These are phyloP conservation scores for Vigna hirtella DNA, from an alignment of 306 rosid genomes.

Conservation along the genomic window DNA sequence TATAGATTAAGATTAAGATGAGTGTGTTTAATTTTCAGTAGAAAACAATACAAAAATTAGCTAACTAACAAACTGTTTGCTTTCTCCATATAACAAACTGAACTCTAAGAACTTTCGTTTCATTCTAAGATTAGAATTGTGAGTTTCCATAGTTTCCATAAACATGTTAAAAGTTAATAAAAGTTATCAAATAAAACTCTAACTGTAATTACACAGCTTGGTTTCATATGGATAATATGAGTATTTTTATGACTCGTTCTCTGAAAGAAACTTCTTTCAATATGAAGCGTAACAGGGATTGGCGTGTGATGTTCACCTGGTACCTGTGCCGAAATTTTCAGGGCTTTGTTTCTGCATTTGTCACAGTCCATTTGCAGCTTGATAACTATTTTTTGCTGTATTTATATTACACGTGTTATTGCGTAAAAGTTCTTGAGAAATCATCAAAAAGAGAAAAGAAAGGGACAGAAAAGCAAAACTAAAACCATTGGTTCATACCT, in stretches of 20 bases:
- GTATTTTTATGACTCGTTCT: background rate
- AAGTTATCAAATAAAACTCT: background rate
- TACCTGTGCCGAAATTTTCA: constrained; percentile 42
- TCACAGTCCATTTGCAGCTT: constrained; percentile 45
- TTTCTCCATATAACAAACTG: background rate
- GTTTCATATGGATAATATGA: background rate
- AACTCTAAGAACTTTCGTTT: background rate
- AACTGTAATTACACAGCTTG: background rate
- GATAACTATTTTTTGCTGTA: constrained; percentile 48
- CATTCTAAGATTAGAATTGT: background rate
- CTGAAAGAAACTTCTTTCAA: background rate
- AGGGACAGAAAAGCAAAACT: background rate
- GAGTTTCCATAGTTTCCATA: too few species aligned
- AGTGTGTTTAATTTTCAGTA: too few species aligned
- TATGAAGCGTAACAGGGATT: background rate
- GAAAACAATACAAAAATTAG: too few species aligned
- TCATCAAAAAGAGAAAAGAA: too few species aligned
- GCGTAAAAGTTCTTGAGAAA: background rate
- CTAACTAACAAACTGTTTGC: background rate
- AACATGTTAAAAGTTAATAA: background rate
- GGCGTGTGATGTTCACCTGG: constrained; percentile 36
- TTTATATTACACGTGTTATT: background rate
- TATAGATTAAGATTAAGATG: too few species aligned
- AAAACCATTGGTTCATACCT: constrained; percentile 28
- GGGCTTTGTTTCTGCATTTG: constrained; percentile 51